Evolutionary conservation across 1,284 basidiomycete species (phyloP), one percentile per base, ranked within the genome.

Genomic region (Pseudozyma flocculosa): DNA sequence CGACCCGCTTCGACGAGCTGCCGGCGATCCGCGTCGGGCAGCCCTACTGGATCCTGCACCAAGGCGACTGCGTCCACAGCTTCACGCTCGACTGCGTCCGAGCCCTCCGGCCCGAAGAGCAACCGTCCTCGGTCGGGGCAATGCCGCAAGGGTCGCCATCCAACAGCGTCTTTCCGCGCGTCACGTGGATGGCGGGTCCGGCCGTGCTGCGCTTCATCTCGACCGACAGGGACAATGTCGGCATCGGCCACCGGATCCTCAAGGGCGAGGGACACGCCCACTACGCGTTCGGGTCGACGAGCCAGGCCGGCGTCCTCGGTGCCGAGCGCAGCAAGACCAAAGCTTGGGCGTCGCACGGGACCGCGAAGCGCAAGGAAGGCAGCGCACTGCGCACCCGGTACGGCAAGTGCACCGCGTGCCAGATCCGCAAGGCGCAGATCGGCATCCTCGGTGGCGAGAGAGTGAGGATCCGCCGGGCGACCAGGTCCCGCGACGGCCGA

Each of bases 11-110:
- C 24, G 54, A 60, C 18, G 42, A 60, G 38, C 45, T 64, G 22
- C 37, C 18, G 3, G 4, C 21, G 4, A 17, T 64, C 9, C 53
- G 61, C 5, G 40, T 55, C 3, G 61, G 61, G 11, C 53, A 60
- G 42, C 61, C 61, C 2, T 64, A 60, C 40, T 64, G 61, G 61
- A 7, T 64, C 40, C 50, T 64, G 7, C 61, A 64, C 24, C 61
- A 64, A 22, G 61, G 61, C 24, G 61, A 60, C 19, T 64, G 61
- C 34, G 45, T 52, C 1, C 61, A 64, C 17, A 50, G 50, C 41
- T 57, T 64, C 22, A 48, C 56, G n/a, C 29, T 64, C 34, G 61
- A 64, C 32, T 44, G 56, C 43, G 36, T 64, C 0, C 50, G 61
- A 18, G 53, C 50, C 4, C 32, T 64, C n/a, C 61, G 56, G 10